phyloP scores from a whole-genome alignment of 805 yeast species.

The Kluyveromyces wickerhamii region DNA sequence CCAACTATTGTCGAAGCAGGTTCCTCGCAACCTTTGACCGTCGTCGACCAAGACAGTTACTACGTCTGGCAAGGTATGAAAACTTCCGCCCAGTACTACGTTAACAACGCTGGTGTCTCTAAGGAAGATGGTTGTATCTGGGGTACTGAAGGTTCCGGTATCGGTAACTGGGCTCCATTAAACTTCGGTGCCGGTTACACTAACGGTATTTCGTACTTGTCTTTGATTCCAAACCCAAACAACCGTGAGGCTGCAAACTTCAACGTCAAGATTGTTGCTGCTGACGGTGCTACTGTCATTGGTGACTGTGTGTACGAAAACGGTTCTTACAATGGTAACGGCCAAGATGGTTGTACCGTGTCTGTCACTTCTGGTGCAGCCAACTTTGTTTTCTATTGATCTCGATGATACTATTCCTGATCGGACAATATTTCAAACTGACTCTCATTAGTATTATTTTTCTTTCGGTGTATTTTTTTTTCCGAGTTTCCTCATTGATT shows the following conservation, averaged over 20 bases:
- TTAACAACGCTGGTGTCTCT: constrained; percentile 91
- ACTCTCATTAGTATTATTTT: no score
- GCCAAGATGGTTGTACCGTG: constrained; percentile 87
- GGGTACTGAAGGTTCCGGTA: constrained; percentile 71
- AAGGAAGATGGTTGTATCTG: constrained; percentile 89
- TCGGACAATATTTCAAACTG: no score
- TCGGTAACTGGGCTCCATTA: constrained; percentile 98
- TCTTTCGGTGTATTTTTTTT: no score
- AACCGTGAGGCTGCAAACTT: constrained; percentile 59
- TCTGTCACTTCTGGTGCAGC: constrained; percentile 81
- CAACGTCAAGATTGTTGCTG: constrained; percentile 72
- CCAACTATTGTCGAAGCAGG: constrained; percentile 82
- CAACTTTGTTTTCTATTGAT: constrained; percentile 73
- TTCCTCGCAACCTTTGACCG: constrained; percentile 55
- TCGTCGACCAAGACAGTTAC: constrained; percentile 70
- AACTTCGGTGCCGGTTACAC: constrained; percentile 89
- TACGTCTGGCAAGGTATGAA: constrained; percentile 72
- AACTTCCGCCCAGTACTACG: constrained; percentile 95
- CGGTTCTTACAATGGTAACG: constrained; percentile 57
- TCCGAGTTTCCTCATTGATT: no score
- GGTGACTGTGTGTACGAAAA: constrained; percentile 78
- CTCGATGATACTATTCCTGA: no score
- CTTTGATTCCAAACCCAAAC: constrained; percentile 94
- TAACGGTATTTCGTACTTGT: constrained; percentile 64
- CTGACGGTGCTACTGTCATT: constrained; percentile 52